Evolutionary conservation across 2,329 filamentous ascomycete genomes (phyloP).

Genomic region (Ascochyta clinopodiicola): DNA sequence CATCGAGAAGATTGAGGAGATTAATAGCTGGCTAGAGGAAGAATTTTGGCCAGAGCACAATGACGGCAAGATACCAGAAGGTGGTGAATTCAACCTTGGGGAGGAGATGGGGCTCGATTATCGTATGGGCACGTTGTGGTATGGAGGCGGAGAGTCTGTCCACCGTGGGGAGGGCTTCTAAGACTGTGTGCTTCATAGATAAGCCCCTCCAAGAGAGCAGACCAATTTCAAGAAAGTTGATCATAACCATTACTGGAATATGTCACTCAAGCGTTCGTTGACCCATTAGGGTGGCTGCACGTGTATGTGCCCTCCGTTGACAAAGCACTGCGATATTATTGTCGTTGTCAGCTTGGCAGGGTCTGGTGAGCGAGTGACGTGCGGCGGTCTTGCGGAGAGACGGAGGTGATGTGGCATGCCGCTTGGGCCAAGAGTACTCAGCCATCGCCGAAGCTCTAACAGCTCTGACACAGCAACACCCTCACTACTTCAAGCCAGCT

Average conservation of each 20-base stretch:
- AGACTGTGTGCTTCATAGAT: neutral
- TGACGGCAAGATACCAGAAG: conserved; percentile 51
- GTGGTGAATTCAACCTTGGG: conserved; percentile 85
- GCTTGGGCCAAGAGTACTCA: conserved; percentile 13
- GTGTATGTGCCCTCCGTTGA: neutral
- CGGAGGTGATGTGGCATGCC: conserved; percentile 17
- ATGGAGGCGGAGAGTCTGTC: conserved; percentile 75
- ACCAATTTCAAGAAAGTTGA: neutral
- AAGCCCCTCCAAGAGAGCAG: too few relatives aligned
- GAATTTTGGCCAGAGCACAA: conserved; percentile 69
- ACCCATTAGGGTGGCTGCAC: neutral
- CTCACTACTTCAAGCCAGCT: conserved; percentile 10
- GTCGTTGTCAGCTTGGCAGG: neutral
- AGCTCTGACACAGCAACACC: conserved; percentile 26
- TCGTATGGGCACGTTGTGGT: conserved; percentile 77
- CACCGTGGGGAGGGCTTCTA: conserved; percentile 58
- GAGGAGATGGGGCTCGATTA: conserved; percentile 82
- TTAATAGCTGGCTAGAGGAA: conserved; percentile 76
- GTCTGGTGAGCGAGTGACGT: conserved; percentile 4
- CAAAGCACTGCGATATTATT: neutral
- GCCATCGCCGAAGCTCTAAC: conserved; percentile 20
- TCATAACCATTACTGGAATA: too few relatives aligned
- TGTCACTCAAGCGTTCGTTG: too few relatives aligned
- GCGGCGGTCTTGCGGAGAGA: conserved; percentile 8
- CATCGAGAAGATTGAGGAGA: conserved; percentile 72